Evolutionary conservation across 1,139 yeast species (phyloP), one percentile per base, ranked within the genome.

Genomic region (Pichia inconspicua): DNA sequence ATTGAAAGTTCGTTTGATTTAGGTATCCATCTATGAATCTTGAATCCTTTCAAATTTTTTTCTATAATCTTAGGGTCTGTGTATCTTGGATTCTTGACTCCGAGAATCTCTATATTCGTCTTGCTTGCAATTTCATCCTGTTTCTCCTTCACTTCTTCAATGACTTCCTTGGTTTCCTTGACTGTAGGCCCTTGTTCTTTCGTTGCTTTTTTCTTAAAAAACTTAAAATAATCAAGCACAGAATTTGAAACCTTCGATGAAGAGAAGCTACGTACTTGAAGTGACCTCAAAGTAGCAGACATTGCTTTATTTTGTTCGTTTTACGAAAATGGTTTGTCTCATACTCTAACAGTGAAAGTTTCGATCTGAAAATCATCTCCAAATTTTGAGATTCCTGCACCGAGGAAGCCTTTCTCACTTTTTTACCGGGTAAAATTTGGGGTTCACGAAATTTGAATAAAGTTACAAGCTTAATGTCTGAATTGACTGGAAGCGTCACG

Each of bases 11-110:
- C 31, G 27, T 44, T 44, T 14, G 44, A 31, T 22, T 31, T 46
- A 4, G 63, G 59, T 12, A 63, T 56, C 61, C 78, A 74, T 14
- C 58, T 55, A 40, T 57, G 51, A 28, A 66, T 57, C 12, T 49
- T 45, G 48, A 69, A 66, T 2, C 70, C 72, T 12, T 67, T 65
- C 50, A 67, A 56, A 48, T 59, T 59, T 43, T 55, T 51, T 25
- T 55, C 40, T 31, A 58, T 52, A 5, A 56, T 17, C 36, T 53
- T 49, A 28, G 54, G 49, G 43, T 61, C 61, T 5, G 51, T 43
- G 19, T 48, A 51, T 36, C 54, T 48, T 40, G 66, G 63, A 36
- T 62, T 55, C 32, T 58, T 54, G 48, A 48, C 54, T 9, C 68
- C 67, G 17, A 65, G 32, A 12, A 65, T 58, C 38, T 59, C 58